Conservation (phyloP, 2,329 filamentous ascomycete species). For the Paracorniculantispora psalliotae region DNA sequence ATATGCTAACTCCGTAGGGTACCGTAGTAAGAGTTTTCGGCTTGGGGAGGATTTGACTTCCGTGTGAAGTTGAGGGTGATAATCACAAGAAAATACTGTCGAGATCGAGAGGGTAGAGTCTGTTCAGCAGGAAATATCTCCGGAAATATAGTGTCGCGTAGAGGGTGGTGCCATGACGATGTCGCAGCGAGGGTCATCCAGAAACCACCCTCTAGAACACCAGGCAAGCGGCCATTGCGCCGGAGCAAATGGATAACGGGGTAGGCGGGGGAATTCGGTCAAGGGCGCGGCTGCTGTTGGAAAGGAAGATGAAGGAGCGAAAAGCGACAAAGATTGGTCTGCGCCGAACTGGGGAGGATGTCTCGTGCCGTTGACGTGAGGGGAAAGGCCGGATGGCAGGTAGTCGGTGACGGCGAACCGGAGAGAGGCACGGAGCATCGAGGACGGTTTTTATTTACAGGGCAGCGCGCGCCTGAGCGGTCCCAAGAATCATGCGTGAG, state of each 20-base stretch:
- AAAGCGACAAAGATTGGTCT: not conserved
- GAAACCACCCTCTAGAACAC: constrained; percentile 52
- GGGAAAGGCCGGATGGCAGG: not conserved
- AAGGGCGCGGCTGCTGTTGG: not conserved
- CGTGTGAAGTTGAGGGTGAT: not conserved
- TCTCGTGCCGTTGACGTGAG: constrained; percentile 8
- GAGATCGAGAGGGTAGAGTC: not conserved
- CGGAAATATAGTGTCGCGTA: not conserved
- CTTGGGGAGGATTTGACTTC: not conserved
- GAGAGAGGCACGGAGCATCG: not conserved
- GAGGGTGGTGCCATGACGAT: constrained; percentile 55
- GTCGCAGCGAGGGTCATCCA: constrained; percentile 28
- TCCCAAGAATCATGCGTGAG: not conserved
- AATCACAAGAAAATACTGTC: not conserved
- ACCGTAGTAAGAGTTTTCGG: not conserved
- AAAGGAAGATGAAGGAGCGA: not conserved
- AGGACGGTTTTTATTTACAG: not conserved
- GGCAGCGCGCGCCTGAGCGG: not conserved
- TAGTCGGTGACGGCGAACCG: not conserved
- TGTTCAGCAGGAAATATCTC: not conserved
- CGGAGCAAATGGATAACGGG: not conserved
- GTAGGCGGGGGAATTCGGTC: not conserved
- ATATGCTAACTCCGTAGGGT: not conserved
- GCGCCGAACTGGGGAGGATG: not conserved
- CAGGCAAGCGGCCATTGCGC: constrained; percentile 35